Base-by-base conservation (phyloP, 2,329 filamentous ascomycete species). In the Neonectria neomacrospora region DNA sequence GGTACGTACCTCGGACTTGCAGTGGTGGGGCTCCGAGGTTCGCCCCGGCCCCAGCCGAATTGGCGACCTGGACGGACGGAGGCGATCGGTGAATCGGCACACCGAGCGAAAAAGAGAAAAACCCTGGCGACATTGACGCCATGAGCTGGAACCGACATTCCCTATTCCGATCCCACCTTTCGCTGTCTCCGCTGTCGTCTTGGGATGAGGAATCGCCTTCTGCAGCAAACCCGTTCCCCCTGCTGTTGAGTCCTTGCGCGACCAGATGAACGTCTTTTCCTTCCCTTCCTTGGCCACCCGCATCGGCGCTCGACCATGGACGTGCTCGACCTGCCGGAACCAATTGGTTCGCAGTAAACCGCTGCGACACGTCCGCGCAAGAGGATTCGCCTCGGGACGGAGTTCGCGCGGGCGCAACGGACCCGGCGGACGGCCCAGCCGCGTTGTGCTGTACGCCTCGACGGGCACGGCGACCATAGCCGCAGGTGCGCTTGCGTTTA, bases 401-500 rank as follows among this genome's bases (percentile, higher is more conserved):
- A 62, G 70, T 63, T 74, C 68, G 37, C 69, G 65, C 30, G 66
- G 67, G 12, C 39, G 64, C 51, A 66, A 64, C 58, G 64, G 71
- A 20, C 58, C 66, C n/a, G 67, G 62, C 20, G 58, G 71, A 16
- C 70, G 73, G 1, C 71, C 76, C 11, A 67, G 71, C 37, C 72
- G 74, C 50, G 67, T 75, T 9, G 71, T 86, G 16, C 73, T 88
- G 28, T 79, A 85, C 41, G 83, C 85, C 14, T 83, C 86, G 6
- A 79, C 81, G 2, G 83, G 85, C 16, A 82, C 80, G n/a, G 84
- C 81, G 20, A 84, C 80, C 3, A 78, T 82, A 10, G 80, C 81
- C 11, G 81, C 80, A n/a, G 80, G 81, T 7, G 78, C 80, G 3
- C 72, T 88, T 28, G 84, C 85, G 22, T 88, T 89, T 65, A 82